phyloP scores from a whole-genome alignment of 2,329 filamentous ascomycete species.

The Microcyclosporella mali region DNA sequence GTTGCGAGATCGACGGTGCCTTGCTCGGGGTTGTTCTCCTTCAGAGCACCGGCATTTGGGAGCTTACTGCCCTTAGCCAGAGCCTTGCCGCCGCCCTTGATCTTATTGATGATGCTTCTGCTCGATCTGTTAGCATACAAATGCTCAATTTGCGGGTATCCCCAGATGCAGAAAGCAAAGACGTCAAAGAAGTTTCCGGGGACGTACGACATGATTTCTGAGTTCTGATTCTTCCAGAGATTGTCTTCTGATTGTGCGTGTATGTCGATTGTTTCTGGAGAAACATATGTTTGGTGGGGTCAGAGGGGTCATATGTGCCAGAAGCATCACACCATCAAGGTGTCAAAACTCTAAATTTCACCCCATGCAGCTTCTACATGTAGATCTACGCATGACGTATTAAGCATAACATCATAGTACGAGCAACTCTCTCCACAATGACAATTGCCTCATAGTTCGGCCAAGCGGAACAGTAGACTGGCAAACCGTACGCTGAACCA shows the following conservation, averaged over 20 bases:
- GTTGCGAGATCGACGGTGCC: conserved; percentile 21
- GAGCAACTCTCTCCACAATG: too few species aligned
- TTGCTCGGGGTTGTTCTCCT: conserved; percentile 23
- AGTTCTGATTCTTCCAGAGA: neutral
- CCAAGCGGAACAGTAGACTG: too few species aligned
- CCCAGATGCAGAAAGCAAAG: neutral
- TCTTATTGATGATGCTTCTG: conserved; percentile 19
- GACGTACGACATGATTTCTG: conserved; percentile 5
- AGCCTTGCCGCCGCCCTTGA: conserved; percentile 17
- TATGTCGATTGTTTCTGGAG: neutral
- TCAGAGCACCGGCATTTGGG: conserved; percentile 15
- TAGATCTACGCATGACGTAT: too few species aligned
- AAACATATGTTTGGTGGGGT: too few species aligned
- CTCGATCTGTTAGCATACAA: neutral
- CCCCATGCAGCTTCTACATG: too few species aligned
- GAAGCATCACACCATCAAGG: too few species aligned
- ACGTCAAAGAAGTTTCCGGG: too few species aligned
- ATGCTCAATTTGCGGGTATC: neutral
- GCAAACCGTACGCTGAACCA: too few species aligned
- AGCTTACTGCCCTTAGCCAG: conserved; percentile 21
- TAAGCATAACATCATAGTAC: too few species aligned
- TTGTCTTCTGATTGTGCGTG: neutral
- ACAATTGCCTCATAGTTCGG: too few species aligned
- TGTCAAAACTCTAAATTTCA: too few species aligned
- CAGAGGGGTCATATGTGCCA: too few species aligned